Percentiles rank a stretch among this genome's conserved stretches.
Conservation (phyloP, 2,329 filamentous ascomycete genomes). For the Rutstroemia sydowiana region DNA sequence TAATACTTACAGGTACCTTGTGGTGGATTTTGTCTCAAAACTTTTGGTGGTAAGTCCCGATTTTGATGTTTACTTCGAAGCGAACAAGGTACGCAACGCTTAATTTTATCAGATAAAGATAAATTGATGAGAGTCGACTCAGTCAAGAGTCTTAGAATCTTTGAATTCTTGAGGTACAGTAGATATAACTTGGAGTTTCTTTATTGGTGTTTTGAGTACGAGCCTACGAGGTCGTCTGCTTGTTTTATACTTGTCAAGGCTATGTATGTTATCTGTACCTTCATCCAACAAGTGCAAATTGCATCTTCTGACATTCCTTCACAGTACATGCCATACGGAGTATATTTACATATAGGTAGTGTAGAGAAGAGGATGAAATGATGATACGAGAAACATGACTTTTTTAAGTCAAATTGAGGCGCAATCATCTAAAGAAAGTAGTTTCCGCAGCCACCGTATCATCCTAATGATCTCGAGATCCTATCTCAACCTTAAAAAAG, state of each 20-base stretch:
- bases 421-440: neutral
- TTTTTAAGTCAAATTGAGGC: neutral
- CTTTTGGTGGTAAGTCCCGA: neutral
- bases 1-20: neutral
- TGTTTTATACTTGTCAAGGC: too few relatives aligned
- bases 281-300: too few relatives aligned
- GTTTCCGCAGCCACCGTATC: neutral
- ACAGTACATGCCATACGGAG: too few relatives aligned
- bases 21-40: neutral
- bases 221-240: too few relatives aligned
- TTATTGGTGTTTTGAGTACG: too few relatives aligned
- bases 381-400: neutral
- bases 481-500: neutral
- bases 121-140: neutral
- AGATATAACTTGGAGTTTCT: too few relatives aligned
- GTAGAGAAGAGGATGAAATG: too few relatives aligned
- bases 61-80: neutral
- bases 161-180: neutral
- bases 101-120: neutral
- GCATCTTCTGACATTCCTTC: conserved; percentile 1
- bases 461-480: conserved; percentile 1
- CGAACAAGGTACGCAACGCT: neutral
- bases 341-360: too few relatives aligned
- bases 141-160: neutral
- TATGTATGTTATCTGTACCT: too few relatives aligned